These are phyloP conservation scores for Cornus suecica DNA, from an alignment of 148 eudicot genomes.

Conservation along the genomic window DNA sequence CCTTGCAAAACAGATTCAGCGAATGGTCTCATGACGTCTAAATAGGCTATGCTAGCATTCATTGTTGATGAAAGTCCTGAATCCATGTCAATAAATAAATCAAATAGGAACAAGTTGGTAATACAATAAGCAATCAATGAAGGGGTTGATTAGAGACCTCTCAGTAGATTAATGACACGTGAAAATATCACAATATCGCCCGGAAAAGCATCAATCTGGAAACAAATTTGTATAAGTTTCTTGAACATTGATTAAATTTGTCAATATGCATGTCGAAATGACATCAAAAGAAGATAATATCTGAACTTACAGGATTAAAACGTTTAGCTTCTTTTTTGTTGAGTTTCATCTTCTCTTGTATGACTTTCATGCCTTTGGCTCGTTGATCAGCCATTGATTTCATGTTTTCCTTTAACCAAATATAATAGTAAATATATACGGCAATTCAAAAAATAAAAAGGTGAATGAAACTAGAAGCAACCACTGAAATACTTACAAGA, in stretches of 20 bases:
- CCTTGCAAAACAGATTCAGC: constrained; percentile 93
- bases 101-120: background rate
- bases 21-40: constrained; percentile 97
- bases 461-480: constrained; percentile 3
- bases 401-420: constrained; percentile 57
- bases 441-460: constrained; percentile 2
- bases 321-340: constrained; percentile 75
- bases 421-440: constrained; percentile 14
- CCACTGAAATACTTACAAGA: constrained; percentile 41
- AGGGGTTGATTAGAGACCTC: constrained; percentile 54
- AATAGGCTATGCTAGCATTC: constrained; percentile 69
- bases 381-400: constrained; percentile 71
- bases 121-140: constrained; percentile 2
- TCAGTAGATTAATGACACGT: constrained; percentile 88
- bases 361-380: constrained; percentile 56
- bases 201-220: constrained; percentile 97
- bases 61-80: constrained; percentile 92
- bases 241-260: background rate
- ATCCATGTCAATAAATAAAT: constrained; percentile 19
- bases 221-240: constrained; percentile 12
- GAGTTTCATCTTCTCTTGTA: constrained; percentile 83
- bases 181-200: constrained; percentile 94
- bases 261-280: background rate
- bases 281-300: constrained; percentile 4
- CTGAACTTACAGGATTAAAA: constrained; percentile 85